Conservation (phyloP, 2,329 filamentous ascomycete genomes). For the Aspergillus aculeatinus region DNA sequence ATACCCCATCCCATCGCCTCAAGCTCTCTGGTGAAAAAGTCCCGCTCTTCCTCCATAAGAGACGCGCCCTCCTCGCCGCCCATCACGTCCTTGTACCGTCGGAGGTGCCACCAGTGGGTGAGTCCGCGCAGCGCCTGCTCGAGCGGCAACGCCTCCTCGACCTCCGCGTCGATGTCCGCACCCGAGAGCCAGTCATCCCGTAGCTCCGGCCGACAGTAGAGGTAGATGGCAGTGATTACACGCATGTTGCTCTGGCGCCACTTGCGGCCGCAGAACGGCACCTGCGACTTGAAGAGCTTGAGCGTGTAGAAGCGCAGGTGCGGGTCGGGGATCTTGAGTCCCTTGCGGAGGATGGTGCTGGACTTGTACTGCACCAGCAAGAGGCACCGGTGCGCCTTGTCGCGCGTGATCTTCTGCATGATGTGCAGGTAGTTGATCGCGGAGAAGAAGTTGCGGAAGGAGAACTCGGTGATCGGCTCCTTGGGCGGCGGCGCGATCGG, state of each 20-base stretch:
- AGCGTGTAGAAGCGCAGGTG: constrained; percentile 88
- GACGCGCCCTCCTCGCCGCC: constrained; percentile 48
- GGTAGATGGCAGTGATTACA: constrained; percentile 93
- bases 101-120: constrained; percentile 92
- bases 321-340: constrained; percentile 84
- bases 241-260: constrained; percentile 99
- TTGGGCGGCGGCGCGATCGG: constrained; percentile 67
- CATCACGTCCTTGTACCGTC: constrained; percentile 78
- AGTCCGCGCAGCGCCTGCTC: constrained; percentile 87
- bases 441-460: constrained; percentile 91
- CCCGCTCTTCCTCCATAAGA: constrained; percentile 68
- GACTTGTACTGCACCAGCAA: constrained; percentile 95
- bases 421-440: constrained; percentile 93
- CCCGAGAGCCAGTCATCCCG: constrained; percentile 92
- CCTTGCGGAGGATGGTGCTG: constrained; percentile 85
- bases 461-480: constrained; percentile 80
- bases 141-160: constrained; percentile 86
- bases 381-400: constrained; percentile 91
- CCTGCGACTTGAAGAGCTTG: constrained; percentile 97
- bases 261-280: constrained; percentile 95
- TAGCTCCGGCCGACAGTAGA: constrained; percentile 88
- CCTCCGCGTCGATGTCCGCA: constrained; percentile 86
- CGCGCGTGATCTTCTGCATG: constrained; percentile 95
- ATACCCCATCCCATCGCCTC: constrained; percentile 64
- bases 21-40: constrained; percentile 76